Conservation (phyloP, 352 stramenopile genomes). For the Pythium myriotylum region DNA sequence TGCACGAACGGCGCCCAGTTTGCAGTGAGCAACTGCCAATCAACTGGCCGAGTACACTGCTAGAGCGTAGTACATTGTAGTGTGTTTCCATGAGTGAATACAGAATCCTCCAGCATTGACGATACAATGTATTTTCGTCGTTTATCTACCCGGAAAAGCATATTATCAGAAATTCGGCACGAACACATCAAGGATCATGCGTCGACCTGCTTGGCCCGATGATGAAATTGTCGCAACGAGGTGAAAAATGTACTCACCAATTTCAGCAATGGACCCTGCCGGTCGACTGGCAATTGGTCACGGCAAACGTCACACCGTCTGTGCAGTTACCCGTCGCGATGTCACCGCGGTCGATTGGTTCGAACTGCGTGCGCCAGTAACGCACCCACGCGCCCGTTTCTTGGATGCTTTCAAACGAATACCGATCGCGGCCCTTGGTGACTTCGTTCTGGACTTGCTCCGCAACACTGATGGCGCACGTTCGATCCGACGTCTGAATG, state of each 20-base stretch:
- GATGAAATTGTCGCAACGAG: too few species aligned
- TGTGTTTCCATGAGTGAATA: too few species aligned
- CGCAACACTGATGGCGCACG: constrained; percentile 2
- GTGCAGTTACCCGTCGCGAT: constrained; percentile 3
- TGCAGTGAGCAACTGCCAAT: constrained; percentile 4
- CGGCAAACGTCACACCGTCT: background rate
- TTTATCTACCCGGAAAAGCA: too few species aligned
- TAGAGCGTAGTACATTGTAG: background rate
- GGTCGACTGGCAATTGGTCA: too few species aligned
- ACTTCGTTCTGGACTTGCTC: constrained; percentile 10
- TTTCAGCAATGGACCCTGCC: constrained; percentile 10
- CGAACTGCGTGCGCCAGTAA: constrained; percentile 17
- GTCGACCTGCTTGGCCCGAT: too few species aligned
- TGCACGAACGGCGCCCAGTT: constrained; percentile 18
- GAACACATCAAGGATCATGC: too few species aligned
- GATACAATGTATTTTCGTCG: too few species aligned
- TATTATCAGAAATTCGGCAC: too few species aligned
- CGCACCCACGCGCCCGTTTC: constrained; percentile 5
- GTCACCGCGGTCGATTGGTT: constrained; percentile 4
- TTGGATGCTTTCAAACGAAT: constrained; percentile 1
- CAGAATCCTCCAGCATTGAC: too few species aligned
- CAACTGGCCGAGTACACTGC: constrained; percentile 7
- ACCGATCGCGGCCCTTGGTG: constrained; percentile 8
- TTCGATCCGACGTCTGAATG: background rate
- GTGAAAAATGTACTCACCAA: too few species aligned